Evolutionary conservation across 305 asterid species (phyloP), one percentile per base, ranked within the genome.

Genomic region (Nicotiana rustica): DNA sequence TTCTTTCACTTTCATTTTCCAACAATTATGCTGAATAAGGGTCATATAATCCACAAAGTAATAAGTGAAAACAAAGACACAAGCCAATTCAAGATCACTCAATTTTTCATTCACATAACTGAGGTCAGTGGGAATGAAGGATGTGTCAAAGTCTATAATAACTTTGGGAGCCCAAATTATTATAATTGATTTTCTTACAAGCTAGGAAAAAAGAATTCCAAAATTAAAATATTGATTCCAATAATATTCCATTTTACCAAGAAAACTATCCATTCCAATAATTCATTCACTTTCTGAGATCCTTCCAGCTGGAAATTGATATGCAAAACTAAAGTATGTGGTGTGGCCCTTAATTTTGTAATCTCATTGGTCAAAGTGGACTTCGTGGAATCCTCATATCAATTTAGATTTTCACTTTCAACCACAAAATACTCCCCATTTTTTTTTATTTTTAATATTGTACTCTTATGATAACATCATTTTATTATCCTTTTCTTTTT

Each of bases 271-370:
- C 89, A 89, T 86, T 88, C 89, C 87, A 91, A 87, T 88, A 89
- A 91, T 90, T 86, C 88, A 88, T 56, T 83, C 84, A 86, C 92
- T 89, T 90, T 86, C 66, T 82, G 80, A 86, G 76, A 81, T 87
- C 86, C 79, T 85, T 85, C 86, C 92, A 89, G 91, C 92, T 90
- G 92, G 86, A 89, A 90, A 88, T 77, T 13, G 41, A 35, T 81
- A 25, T 78, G 62, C 19, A 55, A 52, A 66, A 66, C 0, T 2
- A 19, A 70, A 17, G 70, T 81, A 57, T 81, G 38, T 56, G 55
- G 70, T 35, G 75, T 67, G 60, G 71, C 80, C 79, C 83, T 56
- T 55, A 56, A 56, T 82, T 55, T 29, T 67, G 0, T 17, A 1
- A 69, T 82, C 55, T 66, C 59, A 86, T 85, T 87, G 87, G 85